Evolutionary conservation across 257 asterid species (phyloP), one percentile per base, ranked within the genome.

Genomic region (Rauvolfia tetraphylla): DNA sequence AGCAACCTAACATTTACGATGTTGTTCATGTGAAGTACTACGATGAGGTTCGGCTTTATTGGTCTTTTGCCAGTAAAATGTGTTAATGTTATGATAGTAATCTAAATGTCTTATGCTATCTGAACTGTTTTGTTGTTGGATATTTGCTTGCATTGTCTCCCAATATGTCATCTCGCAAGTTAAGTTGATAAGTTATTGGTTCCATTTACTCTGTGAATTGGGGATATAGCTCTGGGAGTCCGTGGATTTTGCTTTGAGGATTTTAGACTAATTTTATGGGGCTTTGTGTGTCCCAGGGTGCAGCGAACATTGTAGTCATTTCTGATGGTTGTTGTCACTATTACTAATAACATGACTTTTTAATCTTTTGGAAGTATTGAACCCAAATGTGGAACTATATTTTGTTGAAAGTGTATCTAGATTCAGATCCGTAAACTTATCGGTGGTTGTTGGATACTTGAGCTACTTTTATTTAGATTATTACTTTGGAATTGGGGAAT

Each of bases 1-100:
- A 89, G 81, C 93, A 90, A 79, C 95, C 96, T 12, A 92, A 85
- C 65, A 84, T 87, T 34, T 92, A 92, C 56, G 96, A 92, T 71
- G 95, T 84, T 85, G 96, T 90, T 79, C 96, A 92, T 76, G 96
- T 92, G 75, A 92, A 90, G 89, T 90, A 92, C 79, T 90, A 83
- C 22, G 96, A 92, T 18, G 97, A 92, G 97, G 97, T 92, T 75
- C 49, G 90, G 59, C 77, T 82, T 78, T 80, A 72, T 38, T 8
- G 49, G 14, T 13, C 33, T 18, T 72, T 53, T 29, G 23, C 1
- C 1, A 70, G 25, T 70, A 18, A n/a, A 70, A 48, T 53, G 59
- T 1, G 7, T 20, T 20, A 22, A 22, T 20, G 59, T 53, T n/a
- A 53, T 44, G 36, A 15, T 39, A 1, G 61, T 71, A 71, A 0